Base-by-base conservation (phyloP, 2,329 filamentous ascomycete genomes). In the Claviceps sorghi region DNA sequence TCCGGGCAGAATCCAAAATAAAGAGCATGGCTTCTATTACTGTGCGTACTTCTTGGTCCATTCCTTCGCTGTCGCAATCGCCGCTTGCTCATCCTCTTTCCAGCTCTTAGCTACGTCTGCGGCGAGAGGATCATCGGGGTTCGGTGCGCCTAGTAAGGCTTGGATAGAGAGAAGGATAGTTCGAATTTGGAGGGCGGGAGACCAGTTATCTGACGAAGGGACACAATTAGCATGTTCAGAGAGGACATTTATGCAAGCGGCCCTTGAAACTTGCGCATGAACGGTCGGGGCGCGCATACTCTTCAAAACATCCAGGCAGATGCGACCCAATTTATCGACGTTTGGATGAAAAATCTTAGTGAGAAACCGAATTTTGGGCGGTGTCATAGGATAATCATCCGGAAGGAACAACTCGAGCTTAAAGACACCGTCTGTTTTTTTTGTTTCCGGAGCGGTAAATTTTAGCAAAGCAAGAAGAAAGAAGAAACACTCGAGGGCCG, bases 311-410 rank as follows among this genome's bases (percentile, higher is more conserved):
- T 98, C 93, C 49, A 98, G 74, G 66, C 94, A 98, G 70, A 98
- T 98, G 55, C 93, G 86, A 55, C 93, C 93, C 2, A 98, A 81
- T 71, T 94, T 94, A 68, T 98, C 93, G 61, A 98, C 96, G 68
- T 98, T 98, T 50, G 93, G 93, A 68, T 98, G 94, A 71, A 97
- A 98, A 69, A 98, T 97, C 73, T 95, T 96, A 61, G 94, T 98
- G 50, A 98, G 77, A 71, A 98, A 98, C 52, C 93, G 87, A 65
- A 98, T 96, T 76, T 96, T 96, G 46, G 93, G 93, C 51, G 93
- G 91, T 36, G 89, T 95, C 93, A 98, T 98, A 43, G 93, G 93
- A 68, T 98, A 98, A 73, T 98, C 93, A 64, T 98, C 93, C 45
- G 94, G 94, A 26, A 98, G 79, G 69, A 98, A 98, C 21, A 98